phyloP scores from a whole-genome alignment of 2,329 filamentous ascomycete genomes.

The Fusarium sp. region DNA sequence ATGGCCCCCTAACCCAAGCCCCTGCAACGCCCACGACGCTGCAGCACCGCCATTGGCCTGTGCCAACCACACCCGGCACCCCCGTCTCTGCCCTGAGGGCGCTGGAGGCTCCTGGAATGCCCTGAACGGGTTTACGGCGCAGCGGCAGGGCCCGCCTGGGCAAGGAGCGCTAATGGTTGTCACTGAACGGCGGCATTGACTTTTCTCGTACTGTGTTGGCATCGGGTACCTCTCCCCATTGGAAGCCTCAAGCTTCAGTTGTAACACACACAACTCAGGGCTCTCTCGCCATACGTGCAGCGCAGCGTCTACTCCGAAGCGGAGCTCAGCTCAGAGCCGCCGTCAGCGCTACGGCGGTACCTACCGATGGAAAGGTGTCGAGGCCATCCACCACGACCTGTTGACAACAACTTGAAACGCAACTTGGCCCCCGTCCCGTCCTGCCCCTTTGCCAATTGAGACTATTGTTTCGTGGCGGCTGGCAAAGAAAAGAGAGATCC shows the following conservation, averaged over 20 bases:
- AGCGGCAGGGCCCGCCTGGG: constrained; percentile 47
- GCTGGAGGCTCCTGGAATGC: constrained; percentile 15
- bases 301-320: constrained; percentile 6
- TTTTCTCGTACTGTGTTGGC: not conserved
- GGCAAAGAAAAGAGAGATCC: constrained; percentile 10
- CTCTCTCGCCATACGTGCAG: not conserved
- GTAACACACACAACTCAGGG: not conserved
- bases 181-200: not conserved
- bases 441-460: constrained; percentile 22
- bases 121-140: constrained; percentile 33
- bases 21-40: constrained; percentile 26
- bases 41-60: constrained; percentile 25
- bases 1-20: constrained; percentile 16
- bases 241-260: not conserved
- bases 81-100: constrained; percentile 30
- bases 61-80: constrained; percentile 13
- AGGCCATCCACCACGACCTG: constrained; percentile 28
- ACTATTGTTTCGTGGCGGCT: constrained; percentile 15
- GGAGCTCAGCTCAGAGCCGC: constrained; percentile 12
- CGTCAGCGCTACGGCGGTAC: constrained; percentile 31
- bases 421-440: constrained; percentile 9
- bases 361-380: constrained; percentile 1
- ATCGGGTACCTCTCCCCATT: not conserved
- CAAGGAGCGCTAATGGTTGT: constrained; percentile 22
- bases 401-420: constrained; percentile 31